A percentile compares a stretch with the other conserved stretches of the same genome.
phyloP scores from a whole-genome alignment of 495 filamentous ascomycete genomes.

The Patellaria atrata region DNA sequence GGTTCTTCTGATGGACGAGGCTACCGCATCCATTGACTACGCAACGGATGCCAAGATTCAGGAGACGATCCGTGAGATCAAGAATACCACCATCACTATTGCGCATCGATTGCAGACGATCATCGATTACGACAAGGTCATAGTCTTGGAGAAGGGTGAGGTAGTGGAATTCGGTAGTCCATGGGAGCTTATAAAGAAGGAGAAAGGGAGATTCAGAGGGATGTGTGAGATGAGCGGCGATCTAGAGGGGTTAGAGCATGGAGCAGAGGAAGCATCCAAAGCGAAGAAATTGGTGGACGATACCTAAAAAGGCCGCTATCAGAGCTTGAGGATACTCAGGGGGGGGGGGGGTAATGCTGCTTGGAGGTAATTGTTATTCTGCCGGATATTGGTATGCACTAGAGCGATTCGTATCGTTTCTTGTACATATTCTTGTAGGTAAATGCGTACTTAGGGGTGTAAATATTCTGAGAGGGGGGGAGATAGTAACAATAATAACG shows the following conservation, averaged over 20 bases:
- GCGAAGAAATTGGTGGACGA: conserved; percentile 40
- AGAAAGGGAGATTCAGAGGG: conserved; percentile 58
- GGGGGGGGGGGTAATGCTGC: too few species aligned
- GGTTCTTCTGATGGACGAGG: conserved; percentile 97
- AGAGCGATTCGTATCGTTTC: too few species aligned
- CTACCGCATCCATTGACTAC: conserved; percentile 96
- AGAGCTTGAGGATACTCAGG: too few species aligned
- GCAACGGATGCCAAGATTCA: conserved; percentile 92
- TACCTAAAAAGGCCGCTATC: conserved; percentile 5
- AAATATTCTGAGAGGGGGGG: too few species aligned
- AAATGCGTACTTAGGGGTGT: too few species aligned
- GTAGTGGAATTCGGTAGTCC: conserved; percentile 86
- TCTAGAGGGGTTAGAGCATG: conserved; percentile 51
- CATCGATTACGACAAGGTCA: conserved; percentile 95
- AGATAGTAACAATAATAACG: too few species aligned
- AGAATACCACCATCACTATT: conserved; percentile 84
- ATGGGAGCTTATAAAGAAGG: conserved; percentile 51
- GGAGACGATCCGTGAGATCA: conserved; percentile 76
- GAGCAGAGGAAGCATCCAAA: conserved; percentile 60
- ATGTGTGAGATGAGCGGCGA: conserved; percentile 98
- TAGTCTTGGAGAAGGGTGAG: conserved; percentile 79
- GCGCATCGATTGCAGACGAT: conserved; percentile 96
- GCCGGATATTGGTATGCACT: too few species aligned
- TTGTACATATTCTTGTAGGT: too few species aligned
- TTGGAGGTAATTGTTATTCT: too few species aligned